phyloP scores from a whole-genome alignment of 1,139 yeast genomes.

The Entelexis sorbosivorans region DNA sequence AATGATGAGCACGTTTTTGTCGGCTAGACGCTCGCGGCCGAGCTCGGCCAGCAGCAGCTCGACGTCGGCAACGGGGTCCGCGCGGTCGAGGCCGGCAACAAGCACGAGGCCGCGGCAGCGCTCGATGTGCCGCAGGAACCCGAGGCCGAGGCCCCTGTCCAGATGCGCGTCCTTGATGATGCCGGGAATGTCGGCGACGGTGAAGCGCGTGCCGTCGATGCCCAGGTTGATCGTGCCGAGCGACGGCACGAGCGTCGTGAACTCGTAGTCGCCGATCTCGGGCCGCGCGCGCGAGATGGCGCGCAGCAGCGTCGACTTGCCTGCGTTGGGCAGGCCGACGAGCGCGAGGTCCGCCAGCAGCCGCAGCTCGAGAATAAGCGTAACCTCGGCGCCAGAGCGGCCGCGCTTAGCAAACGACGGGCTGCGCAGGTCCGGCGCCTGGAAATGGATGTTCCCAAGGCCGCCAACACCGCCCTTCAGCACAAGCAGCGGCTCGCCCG shows the following conservation, averaged over 20 bases:
- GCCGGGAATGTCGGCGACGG: constrained; percentile 97
- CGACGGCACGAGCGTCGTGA: constrained; percentile 85
- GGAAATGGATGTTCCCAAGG: constrained; percentile 89
- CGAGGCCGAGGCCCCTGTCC: constrained; percentile 88
- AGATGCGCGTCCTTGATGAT: constrained; percentile 72
- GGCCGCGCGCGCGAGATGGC: constrained; percentile 90
- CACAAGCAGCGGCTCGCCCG: constrained; percentile 58
- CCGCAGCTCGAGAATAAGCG: constrained; percentile 71
- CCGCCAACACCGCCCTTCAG: constrained; percentile 88
- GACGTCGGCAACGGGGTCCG: constrained; percentile 55
- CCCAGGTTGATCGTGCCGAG: constrained; percentile 72
- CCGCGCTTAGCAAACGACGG: constrained; percentile 83
- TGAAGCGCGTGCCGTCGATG: constrained; percentile 57
- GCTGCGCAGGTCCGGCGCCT: constrained; percentile 70
- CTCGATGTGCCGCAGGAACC: constrained; percentile 82
- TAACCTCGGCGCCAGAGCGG: constrained; percentile 52
- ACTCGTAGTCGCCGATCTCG: constrained; percentile 92
- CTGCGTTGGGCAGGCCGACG: constrained; percentile 94
- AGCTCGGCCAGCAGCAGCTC: constrained; percentile 54
- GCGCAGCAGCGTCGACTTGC: constrained; percentile 76
- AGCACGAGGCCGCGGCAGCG: constrained; percentile 82
- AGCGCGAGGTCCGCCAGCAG: constrained; percentile 84
- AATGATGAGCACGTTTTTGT: constrained; percentile 58
- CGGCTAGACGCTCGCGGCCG: constrained; percentile 46
- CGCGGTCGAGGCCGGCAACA: constrained; percentile 62